These are phyloP conservation scores for Neurospora cerealis DNA, from an alignment of 495 filamentous ascomycete genomes.

Conservation along the genomic window DNA sequence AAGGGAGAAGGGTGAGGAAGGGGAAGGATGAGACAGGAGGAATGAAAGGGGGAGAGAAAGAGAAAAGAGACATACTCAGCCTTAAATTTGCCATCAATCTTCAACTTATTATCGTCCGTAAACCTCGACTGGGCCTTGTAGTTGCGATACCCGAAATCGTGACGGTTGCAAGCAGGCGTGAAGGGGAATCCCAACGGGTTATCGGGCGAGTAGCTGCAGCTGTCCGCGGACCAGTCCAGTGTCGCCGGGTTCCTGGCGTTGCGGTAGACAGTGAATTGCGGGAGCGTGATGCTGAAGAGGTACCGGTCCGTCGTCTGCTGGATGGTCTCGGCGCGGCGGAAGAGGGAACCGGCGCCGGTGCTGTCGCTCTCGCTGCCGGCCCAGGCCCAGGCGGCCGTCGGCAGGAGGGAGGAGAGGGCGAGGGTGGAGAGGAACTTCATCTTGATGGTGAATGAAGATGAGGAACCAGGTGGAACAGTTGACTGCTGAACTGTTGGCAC, in stretches of 20 bases:
- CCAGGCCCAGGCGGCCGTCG: background rate
- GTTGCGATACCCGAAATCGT: constrained; percentile 43
- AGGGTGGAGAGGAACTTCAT: background rate
- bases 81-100: constrained; percentile 36
- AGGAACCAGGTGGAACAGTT: background rate
- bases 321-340: background rate
- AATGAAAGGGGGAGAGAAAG: background rate
- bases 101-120: constrained; percentile 18
- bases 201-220: constrained; percentile 34
- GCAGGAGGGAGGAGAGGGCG: background rate
- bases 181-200: constrained; percentile 38
- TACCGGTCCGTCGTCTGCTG: constrained; percentile 22
- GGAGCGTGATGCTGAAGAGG: constrained; percentile 24
- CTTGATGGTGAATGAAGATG: background rate
- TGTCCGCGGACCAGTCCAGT: constrained; percentile 33
- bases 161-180: constrained; percentile 30
- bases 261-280: constrained; percentile 19
- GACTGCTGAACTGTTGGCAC: background rate
- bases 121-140: constrained; percentile 33
- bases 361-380: background rate
- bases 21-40: constrained; percentile 9
- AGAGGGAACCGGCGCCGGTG: constrained; percentile 3
- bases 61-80: constrained; percentile 17
- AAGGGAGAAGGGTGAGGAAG: background rate
- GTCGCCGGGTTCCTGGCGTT: constrained; percentile 20